A percentile compares a stretch with the other conserved stretches of the same genome.
Evolutionary conservation across 768 basidiomycete genomes (phyloP).

Genomic region (Polyporus arcularius): DNA sequence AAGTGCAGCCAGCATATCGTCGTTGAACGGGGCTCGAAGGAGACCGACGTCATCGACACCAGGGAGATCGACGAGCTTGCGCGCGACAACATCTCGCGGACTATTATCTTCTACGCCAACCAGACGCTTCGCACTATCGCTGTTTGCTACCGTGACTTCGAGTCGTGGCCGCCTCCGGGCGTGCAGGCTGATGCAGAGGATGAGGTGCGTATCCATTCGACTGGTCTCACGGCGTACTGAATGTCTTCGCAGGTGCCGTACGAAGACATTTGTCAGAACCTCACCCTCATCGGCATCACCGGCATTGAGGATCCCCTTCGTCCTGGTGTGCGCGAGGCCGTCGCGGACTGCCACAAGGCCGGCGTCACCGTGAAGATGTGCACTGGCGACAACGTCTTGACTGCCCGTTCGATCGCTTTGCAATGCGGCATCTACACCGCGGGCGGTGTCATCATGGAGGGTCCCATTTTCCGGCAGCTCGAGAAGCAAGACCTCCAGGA

Average conservation of each 20-base stretch:
- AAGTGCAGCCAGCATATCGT: slow-evolving; percentile 74
- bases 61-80: slow-evolving; percentile 64
- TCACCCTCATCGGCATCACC: slow-evolving; percentile 86
- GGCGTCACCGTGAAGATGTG: slow-evolving; percentile 98
- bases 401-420: slow-evolving; percentile 91
- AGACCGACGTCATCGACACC: slow-evolving; percentile 49
- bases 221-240: not conserved
- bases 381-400: slow-evolving; percentile 96
- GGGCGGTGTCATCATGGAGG: slow-evolving; percentile 98
- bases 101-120: slow-evolving; percentile 98
- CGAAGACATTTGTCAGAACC: slow-evolving; percentile 63
- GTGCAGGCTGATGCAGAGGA: slow-evolving; percentile 41
- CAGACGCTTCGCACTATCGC: slow-evolving; percentile 95
- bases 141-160: slow-evolving; percentile 87
- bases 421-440: slow-evolving; percentile 95
- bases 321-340: slow-evolving; percentile 85
- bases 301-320: slow-evolving; percentile 98
- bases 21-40: slow-evolving; percentile 44
- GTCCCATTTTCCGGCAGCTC: slow-evolving; percentile 87
- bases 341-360: slow-evolving; percentile 82
- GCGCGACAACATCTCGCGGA: slow-evolving; percentile 82
- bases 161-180: slow-evolving; percentile 77
- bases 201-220: slow-evolving; percentile 46
- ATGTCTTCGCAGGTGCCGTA: slow-evolving; percentile 55
- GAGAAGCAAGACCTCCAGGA: slow-evolving; percentile 69